Evolutionary conservation across 1,139 yeast species (phyloP), one percentile per base, ranked within the genome.

Genomic region (Spencermartinsiella ligniputridi): DNA sequence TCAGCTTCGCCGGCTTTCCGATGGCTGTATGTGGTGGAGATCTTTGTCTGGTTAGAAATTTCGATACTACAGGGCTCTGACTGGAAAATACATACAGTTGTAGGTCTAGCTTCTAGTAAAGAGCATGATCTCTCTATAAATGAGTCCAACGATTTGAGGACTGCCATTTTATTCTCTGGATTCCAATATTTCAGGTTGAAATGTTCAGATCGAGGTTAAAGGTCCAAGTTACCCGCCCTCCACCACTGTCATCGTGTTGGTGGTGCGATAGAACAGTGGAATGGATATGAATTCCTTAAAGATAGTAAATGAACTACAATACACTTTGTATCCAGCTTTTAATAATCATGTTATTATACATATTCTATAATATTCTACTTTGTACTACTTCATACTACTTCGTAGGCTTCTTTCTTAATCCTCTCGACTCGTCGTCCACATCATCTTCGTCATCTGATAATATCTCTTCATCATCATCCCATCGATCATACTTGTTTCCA

Each of bases 51-150:
- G 34, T 45, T 51, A 40, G 39, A 19, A 32, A 30, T 27, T 38
- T 43, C 29, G 11, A 35, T 42, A 33, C 35, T n/a, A 13, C 6
- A 22, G 25, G 25, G 11, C 6, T 21, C 13, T 24, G 13, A 15
- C 13, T n/a, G 6, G 18, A n/a, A 25, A 9, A 8, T 3, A 55
- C 69, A 35, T 55, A 65, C 69, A 8, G 72, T 59, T 2, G 75
- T 68, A 0, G 84, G 83, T 37, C 74, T 66, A 0, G 78, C 72
- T 42, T 69, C 70, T 22, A 78, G 61, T 12, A 78, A 67, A 19
- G 63, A 66, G 27, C 71, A 66, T 11, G 81, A 69, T 46, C 71
- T 66, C 47, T 71, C 70, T 40, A 79, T 76, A 52, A 71, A 79
- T 21, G 67, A 61, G 50, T 79, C 83, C 44, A 78, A 66, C 13